Conservation (phyloP, 2,329 filamentous ascomycete species). For the Blastomyces silverae region DNA sequence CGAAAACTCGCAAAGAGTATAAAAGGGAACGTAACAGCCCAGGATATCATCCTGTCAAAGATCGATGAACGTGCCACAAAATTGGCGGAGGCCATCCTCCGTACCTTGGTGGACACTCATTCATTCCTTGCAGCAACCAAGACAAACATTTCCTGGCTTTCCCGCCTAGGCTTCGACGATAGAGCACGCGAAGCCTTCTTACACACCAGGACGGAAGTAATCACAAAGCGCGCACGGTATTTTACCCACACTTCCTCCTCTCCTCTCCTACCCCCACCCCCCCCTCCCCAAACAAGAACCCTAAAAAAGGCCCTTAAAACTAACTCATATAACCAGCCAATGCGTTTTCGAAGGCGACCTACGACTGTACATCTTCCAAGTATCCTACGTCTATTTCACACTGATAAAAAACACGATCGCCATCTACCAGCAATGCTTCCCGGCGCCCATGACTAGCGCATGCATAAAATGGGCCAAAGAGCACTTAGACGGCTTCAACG, state of each 20-base stretch:
- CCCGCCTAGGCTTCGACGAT: constrained; percentile 82
- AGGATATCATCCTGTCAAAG: constrained; percentile 88
- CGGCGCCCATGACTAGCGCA: constrained; percentile 78
- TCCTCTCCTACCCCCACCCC: constrained; percentile 5
- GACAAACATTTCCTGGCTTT: constrained; percentile 75
- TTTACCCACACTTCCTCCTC: constrained; percentile 26
- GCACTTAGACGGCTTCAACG: constrained; percentile 85
- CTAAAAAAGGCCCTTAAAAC: not conserved
- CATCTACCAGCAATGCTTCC: constrained; percentile 82
- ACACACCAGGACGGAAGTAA: constrained; percentile 65
- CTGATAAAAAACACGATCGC: constrained; percentile 88
- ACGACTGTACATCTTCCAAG: constrained; percentile 85
- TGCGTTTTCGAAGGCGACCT: constrained; percentile 93
- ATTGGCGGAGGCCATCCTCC: constrained; percentile 67
- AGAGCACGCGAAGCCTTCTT: constrained; percentile 82
- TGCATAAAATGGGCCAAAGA: constrained; percentile 99
- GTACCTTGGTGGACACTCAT: constrained; percentile 70
- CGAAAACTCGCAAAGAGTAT: constrained; percentile 70
- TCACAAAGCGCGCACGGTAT: constrained; percentile 76
- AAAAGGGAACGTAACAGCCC: constrained; percentile 77
- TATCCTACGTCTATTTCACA: constrained; percentile 93
- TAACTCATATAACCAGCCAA: constrained; percentile 52
- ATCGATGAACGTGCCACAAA: constrained; percentile 76
- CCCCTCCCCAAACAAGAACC: not conserved
- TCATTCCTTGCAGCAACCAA: constrained; percentile 70